Conservation (phyloP, 345 rosid species). For the Limnanthes douglasii region DNA sequence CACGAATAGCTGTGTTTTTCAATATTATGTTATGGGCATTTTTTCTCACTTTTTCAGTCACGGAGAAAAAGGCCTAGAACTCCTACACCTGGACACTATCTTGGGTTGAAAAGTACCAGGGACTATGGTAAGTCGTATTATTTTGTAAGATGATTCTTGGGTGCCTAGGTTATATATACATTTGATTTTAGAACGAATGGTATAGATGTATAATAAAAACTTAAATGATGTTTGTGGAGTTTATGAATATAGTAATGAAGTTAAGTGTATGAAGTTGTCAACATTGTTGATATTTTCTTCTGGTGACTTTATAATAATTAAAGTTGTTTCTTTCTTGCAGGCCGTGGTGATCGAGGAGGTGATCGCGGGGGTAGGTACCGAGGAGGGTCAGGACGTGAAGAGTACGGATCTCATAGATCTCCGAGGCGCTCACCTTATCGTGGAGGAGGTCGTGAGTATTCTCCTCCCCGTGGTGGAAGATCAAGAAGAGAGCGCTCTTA, state of each 20-base stretch:
- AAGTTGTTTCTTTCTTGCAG: neutral
- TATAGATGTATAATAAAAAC: too few relatives aligned
- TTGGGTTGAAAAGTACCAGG: slow-evolving; percentile 79
- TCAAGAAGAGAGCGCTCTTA: slow-evolving; percentile 76
- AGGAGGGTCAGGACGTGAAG: slow-evolving; percentile 53
- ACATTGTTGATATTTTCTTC: too few relatives aligned
- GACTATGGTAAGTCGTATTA: slow-evolving; percentile 36
- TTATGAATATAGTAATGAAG: too few relatives aligned
- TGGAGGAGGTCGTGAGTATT: slow-evolving; percentile 56
- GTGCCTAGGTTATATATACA: too few relatives aligned
- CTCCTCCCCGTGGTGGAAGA: slow-evolving; percentile 63
- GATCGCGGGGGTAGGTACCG: slow-evolving; percentile 50
- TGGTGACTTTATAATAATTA: too few relatives aligned
- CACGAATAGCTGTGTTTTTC: too few relatives aligned
- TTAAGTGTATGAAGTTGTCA: too few relatives aligned
- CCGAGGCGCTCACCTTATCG: slow-evolving; percentile 71
- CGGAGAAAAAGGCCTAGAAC: slow-evolving; percentile 95
- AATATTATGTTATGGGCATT: slow-evolving; percentile 3
- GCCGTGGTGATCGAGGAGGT: slow-evolving; percentile 11
- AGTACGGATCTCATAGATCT: slow-evolving; percentile 41
- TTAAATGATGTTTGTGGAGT: too few relatives aligned
- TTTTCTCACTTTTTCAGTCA: slow-evolving; percentile 44
- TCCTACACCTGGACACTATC: slow-evolving; percentile 98
- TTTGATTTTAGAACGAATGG: too few relatives aligned
- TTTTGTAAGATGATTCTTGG: too few relatives aligned